These are phyloP conservation scores for Tetradesmus lagerheimii DNA, from an alignment of 139 green algal genomes.

Conservation along the genomic window DNA sequence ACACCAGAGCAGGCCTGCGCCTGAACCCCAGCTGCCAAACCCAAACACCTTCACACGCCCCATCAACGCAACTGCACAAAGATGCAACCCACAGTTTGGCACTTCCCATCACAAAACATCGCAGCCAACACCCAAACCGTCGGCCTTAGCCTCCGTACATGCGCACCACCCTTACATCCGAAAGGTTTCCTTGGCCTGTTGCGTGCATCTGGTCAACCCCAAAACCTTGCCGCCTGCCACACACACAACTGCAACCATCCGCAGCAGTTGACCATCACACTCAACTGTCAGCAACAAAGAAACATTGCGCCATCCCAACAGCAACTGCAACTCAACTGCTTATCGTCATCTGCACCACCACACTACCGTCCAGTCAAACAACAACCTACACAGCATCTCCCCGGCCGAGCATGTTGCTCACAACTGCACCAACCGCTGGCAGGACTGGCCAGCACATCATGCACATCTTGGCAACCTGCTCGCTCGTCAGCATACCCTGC, in stretches of 20 bases:
- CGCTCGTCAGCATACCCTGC: not conserved
- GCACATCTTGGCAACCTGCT: slow-evolving; percentile 16
- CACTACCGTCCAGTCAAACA: not conserved
- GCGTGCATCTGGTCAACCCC: too few relatives aligned
- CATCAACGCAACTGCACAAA: not conserved
- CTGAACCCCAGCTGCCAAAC: not conserved
- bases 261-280: too few relatives aligned
- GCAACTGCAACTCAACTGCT: too few relatives aligned
- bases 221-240: too few relatives aligned
- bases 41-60: not conserved
- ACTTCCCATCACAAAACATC: not conserved
- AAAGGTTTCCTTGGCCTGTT: too few relatives aligned
- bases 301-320: too few relatives aligned
- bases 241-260: too few relatives aligned
- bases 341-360: too few relatives aligned
- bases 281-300: too few relatives aligned
- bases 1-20: not conserved
- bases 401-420: not conserved
- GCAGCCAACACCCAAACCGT: not conserved
- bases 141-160: not conserved
- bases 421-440: not conserved
- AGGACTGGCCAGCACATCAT: not conserved
- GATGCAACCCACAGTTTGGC: not conserved
- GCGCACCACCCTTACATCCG: too few relatives aligned
- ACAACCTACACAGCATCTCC: not conserved